Percentiles rank a stretch among this genome's conserved stretches.
Evolutionary conservation across 2,329 filamentous ascomycete genomes (phyloP).

Genomic region (Microascus cirrosus): DNA sequence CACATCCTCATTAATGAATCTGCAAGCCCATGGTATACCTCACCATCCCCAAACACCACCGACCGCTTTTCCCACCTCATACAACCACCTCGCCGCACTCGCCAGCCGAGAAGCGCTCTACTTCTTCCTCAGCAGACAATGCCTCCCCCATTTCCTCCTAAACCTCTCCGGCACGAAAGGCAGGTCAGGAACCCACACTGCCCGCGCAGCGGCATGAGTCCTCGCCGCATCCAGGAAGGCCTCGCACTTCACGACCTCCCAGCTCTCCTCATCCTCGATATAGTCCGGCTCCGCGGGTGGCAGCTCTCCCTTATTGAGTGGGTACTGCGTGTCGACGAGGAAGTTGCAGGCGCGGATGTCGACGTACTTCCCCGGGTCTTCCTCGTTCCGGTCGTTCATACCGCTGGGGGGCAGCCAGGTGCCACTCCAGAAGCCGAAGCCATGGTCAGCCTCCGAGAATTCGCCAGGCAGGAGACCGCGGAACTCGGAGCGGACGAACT

Average conservation of each 20-base stretch:
- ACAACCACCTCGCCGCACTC: not conserved
- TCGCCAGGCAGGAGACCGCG: conserved; percentile 80
- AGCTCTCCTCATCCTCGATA: conserved; percentile 58
- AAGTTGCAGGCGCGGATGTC: conserved; percentile 68
- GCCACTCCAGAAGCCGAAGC: conserved; percentile 67
- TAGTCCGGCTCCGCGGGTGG: conserved; percentile 73
- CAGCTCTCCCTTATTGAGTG: conserved; percentile 31
- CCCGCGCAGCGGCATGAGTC: conserved; percentile 63
- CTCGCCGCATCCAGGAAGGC: conserved; percentile 69
- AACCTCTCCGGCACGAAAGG: conserved; percentile 57
- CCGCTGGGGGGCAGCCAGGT: conserved; percentile 72
- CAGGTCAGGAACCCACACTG: conserved; percentile 71
- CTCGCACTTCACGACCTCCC: conserved; percentile 67
- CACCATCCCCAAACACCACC: not conserved
- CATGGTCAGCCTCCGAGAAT: conserved; percentile 63
- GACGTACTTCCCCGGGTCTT: conserved; percentile 80
- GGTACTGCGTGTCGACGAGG: conserved; percentile 78
- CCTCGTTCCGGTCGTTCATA: conserved; percentile 85
- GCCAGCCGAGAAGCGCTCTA: conserved; percentile 6
- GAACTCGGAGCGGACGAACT: conserved; percentile 88
- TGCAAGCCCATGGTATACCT: too few relatives aligned
- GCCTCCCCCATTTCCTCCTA: conserved; percentile 72
- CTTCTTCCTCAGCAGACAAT: conserved; percentile 67
- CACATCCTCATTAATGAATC: too few relatives aligned
- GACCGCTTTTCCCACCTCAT: not conserved